Conservation (phyloP, 2,329 filamentous ascomycete species). For the Fusarium mundagurra region DNA sequence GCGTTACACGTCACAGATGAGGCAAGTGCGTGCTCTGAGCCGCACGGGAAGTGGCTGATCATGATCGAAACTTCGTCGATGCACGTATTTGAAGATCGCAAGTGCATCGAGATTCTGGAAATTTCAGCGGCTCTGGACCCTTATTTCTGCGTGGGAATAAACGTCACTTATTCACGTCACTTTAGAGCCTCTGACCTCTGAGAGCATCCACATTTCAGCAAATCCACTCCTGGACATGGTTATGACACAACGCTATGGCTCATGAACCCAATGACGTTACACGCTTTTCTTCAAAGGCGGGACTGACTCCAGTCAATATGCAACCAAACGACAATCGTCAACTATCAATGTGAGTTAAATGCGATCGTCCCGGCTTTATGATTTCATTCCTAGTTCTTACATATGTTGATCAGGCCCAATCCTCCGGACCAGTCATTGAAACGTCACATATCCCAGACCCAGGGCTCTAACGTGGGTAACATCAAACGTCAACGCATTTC, state of each 20-base stretch:
- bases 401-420: constrained; percentile 25
- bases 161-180: constrained; percentile 31
- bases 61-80: constrained; percentile 7
- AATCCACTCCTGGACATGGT: constrained; percentile 27
- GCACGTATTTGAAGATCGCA: constrained; percentile 10
- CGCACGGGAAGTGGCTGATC: constrained; percentile 22
- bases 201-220: constrained; percentile 32
- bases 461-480: constrained; percentile 4
- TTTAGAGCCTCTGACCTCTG: constrained; percentile 10
- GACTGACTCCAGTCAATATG: constrained; percentile 29
- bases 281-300: constrained; percentile 24
- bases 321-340: constrained; percentile 24
- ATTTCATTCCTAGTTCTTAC: constrained; percentile 31
- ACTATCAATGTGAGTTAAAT: constrained; percentile 26
- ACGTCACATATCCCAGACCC: constrained; percentile 21
- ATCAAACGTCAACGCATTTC: constrained; percentile 24
- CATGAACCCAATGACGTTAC: constrained; percentile 35
- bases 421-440: constrained; percentile 19
- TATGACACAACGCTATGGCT: constrained; percentile 30
- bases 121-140: constrained; percentile 1
- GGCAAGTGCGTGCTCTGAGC: constrained; percentile 19
- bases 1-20: constrained; percentile 30
- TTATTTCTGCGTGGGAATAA: constrained; percentile 12
- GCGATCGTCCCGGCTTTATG: constrained; percentile 19
- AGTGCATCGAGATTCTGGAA: constrained; percentile 32